Base-by-base conservation (phyloP, 192 early-diverging fungal species). In the Coemansia erecta region DNA sequence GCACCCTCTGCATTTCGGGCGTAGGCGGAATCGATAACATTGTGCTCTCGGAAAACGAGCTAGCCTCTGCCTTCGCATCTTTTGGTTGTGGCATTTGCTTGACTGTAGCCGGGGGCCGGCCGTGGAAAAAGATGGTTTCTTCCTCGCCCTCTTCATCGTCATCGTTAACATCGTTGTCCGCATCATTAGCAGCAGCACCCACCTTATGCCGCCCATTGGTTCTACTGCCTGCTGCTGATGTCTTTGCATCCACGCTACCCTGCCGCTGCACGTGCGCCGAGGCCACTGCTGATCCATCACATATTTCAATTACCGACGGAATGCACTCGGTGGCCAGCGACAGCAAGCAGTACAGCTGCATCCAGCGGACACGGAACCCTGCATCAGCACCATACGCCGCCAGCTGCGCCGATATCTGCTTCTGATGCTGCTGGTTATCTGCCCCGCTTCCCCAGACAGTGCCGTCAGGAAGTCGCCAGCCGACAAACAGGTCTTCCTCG, bases 401-500 rank as follows among this genome's bases (percentile, higher is more conserved):
- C 26, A 31, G 50, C 22, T 8, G 5, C 8, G 11, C 6, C 53
- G 11, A 26, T n/a, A 28, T 9, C 4, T 28, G n/a, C n/a, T n/a
- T n/a, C n/a, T 52, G 50, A 8, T 31, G 35, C 51, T 33, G 10
- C 9, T 49, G 21, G 8, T 26, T 12, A 41, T 15, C 18, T 22
- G 33, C 48, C 21, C 14, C 49, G 3, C 26, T 52, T 11, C 63
- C 73, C 73, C 73, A 76, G 14, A 76, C 73, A 9, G 67, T 59
- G 19, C 66, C 73, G 19, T 76, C 73, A 8, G 73, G 73, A 21
- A 76, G 63, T 55, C 58, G 60, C 73, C 73, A 76, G 7, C 73
- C 73, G n/a, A 54, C 56, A 46, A 76, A 51, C 42, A 66, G 15
- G 45, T 59, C 67, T 13, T 61, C 60, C 31, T 76, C 67, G 0